Evolutionary conservation across 768 basidiomycete genomes (phyloP).

Genomic region (Tephrocybe sp.): DNA sequence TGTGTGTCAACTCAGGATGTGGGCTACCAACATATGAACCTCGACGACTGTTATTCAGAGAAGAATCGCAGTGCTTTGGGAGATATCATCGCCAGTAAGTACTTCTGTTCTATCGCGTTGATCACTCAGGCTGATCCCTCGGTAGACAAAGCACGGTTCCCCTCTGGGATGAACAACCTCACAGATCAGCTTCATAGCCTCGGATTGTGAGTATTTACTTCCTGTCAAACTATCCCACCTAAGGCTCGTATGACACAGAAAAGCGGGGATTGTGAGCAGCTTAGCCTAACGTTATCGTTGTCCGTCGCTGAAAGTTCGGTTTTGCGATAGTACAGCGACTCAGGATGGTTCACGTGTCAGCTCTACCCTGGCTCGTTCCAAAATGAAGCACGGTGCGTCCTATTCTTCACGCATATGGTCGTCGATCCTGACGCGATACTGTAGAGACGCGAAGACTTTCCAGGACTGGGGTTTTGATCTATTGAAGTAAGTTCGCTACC

Average conservation of each 20-base stretch:
- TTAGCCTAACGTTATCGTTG: background rate
- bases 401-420: too few relatives aligned
- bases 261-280: slow-evolving; percentile 44
- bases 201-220: slow-evolving; percentile 43
- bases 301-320: background rate
- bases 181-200: slow-evolving; percentile 56
- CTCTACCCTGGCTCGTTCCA: slow-evolving; percentile 64
- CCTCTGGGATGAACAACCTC: slow-evolving; percentile 56
- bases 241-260: slow-evolving; percentile 21
- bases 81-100: slow-evolving; percentile 53
- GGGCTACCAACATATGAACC: slow-evolving; percentile 60
- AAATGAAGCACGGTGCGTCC: slow-evolving; percentile 39
- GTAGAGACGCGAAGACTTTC: slow-evolving; percentile 55
- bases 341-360: slow-evolving; percentile 73
- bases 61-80: slow-evolving; percentile 50
- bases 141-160: slow-evolving; percentile 39
- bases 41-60: slow-evolving; percentile 69
- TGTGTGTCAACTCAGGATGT: slow-evolving; percentile 37
- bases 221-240: background rate
- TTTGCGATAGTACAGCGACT: slow-evolving; percentile 48
- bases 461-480: slow-evolving; percentile 70
- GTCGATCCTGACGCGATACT: background rate
- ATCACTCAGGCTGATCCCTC: background rate
- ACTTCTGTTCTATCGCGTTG: background rate
- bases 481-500: slow-evolving; percentile 44